Evolutionary conservation across 176 grass and related monocot species (phyloP), one percentile per base, ranked within the genome.

Genomic region (Luzula sylvatica): DNA sequence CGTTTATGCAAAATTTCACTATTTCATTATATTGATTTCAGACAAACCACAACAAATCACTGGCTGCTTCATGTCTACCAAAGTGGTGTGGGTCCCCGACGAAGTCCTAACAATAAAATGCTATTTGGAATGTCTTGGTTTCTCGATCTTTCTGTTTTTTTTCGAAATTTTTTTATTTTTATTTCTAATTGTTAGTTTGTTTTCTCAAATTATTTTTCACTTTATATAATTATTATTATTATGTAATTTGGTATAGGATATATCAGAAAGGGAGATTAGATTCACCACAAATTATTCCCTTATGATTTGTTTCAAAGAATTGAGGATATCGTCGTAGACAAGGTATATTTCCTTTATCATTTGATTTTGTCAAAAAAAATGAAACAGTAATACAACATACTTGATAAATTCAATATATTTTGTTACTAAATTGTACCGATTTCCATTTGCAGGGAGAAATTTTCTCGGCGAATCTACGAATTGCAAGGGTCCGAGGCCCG

Each of bases 81-180:
- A n/a, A n/a, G n/a, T n/a, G n/a, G n/a, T n/a, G n/a, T n/a, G n/a
- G n/a, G n/a, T n/a, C n/a, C n/a, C n/a, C n/a, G n/a, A n/a, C n/a
- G n/a, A n/a, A n/a, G n/a, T n/a, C n/a, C n/a, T n/a, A n/a, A n/a
- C n/a, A n/a, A n/a, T n/a, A n/a, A n/a, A n/a, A n/a, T n/a, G 67
- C 62, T 96, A 58, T 89, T 96, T 46, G 84, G 90, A 49, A 96
- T 96, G 90, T 64, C 90, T 47, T 79, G 80, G 15, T 78, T 74
- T 30, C 90, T 96, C 13, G 90, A 96, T 53, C 84, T 96, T 63
- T 96, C 84, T 15, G 74, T 83, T 0, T 68, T 96, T 47, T 96
- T 89, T 8, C 84, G 89, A 65, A 74, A 96, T 83, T 83, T 96
- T 49, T 20, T 52, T 14, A 35, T 7, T 44, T 61, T 42, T n/a